Percentiles rank a stretch among this genome's conserved stretches.
Conservation (phyloP, 208 protist species). For the Spongospora subterranea region DNA sequence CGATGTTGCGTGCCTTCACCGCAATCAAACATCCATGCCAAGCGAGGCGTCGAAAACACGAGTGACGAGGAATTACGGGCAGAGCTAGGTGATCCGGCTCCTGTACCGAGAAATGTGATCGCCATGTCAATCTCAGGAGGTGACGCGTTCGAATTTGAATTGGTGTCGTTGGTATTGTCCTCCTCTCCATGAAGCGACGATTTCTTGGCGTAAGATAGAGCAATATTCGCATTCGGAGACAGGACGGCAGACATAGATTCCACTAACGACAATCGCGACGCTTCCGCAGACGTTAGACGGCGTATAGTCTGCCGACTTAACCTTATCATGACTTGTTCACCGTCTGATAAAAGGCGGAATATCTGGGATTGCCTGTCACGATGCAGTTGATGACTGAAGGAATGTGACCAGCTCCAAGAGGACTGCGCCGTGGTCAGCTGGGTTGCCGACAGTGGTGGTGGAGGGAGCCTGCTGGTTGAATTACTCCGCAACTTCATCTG, state of each 20-base stretch:
- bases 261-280: not conserved
- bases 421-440: too few relatives aligned
- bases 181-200: not conserved
- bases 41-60: not conserved
- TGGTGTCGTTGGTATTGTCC: not conserved
- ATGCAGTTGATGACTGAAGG: not conserved
- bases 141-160: not conserved
- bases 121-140: not conserved
- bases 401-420: too few relatives aligned
- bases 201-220: not conserved
- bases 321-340: too few relatives aligned
- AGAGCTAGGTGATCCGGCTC: conserved; percentile 1
- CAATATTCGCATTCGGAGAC: not conserved
- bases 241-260: not conserved
- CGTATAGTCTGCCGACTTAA: too few relatives aligned
- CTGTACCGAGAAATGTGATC: conserved; percentile 33
- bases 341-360: too few relatives aligned
- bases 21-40: conserved; percentile 51
- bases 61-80: conserved; percentile 14
- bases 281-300: too few relatives aligned
- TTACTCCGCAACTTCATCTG: too few relatives aligned
- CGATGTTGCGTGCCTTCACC: conserved; percentile 1
- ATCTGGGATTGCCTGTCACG: too few relatives aligned
- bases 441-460: too few relatives aligned
- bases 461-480: too few relatives aligned